Evolutionary conservation across 2,329 filamentous ascomycete species (phyloP), one percentile per base, ranked within the genome.

Genomic region (Pseudogymnoascus sp.): DNA sequence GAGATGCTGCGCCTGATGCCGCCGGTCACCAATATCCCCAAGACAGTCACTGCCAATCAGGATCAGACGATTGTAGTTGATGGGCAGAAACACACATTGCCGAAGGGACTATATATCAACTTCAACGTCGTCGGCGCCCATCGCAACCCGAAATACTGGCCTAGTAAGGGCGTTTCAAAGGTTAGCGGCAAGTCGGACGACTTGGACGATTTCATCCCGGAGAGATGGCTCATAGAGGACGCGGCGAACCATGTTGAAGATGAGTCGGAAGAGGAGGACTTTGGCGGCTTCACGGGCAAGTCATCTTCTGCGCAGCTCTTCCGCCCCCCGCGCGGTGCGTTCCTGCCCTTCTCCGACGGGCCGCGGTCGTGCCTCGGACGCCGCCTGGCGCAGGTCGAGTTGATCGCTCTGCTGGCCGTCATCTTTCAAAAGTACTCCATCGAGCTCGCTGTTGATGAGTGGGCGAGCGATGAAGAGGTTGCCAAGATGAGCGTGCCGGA

Each of bases 1-100:
- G 90, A 95, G 77, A 86, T 87, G 38, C 79, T 95, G 62, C 85
- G 91, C 10, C 70, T 92, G 44, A 80, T 91, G 64, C 89, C 90
- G 1, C 85, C 90, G 0, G 87, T 91, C 16, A 77, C 86, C 47
- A 83, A 82, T 61, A 87, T 95, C 26, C 90, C 90, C 29, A 95
- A 95, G 75, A 81, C 79, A 61, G 81, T 84, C 4, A 70, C 75
- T 2, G 72, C 75, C 2, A 70, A 72, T 1, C 71, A 77, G 21
- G 80, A 81, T 61, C 86, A 92, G 74, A 72, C 78, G 19, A 72
- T 93, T 44, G 79, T 74, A 2, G 72, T 90, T 47, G 78, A 84
- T 61, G 88, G 87, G 1, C 77, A 80, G 65, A 78, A 80, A 50
- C 78, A 84, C 69, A 77, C 80, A 1, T 73, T 91, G 13, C 88